Conservation (phyloP, 345 rosid genomes). For the Salix exigua region DNA sequence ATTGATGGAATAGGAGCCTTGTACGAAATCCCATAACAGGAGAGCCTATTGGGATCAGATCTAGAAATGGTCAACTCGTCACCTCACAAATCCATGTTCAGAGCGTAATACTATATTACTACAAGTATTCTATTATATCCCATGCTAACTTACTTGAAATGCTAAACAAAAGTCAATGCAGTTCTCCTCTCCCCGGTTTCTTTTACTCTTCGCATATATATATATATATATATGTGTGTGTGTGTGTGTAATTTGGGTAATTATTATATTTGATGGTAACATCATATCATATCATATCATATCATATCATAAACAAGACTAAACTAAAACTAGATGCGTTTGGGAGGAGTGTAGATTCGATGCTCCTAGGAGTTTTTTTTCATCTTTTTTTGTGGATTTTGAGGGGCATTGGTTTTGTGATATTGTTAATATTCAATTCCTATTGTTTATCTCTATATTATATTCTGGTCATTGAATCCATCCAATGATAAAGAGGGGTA, state of each 20-base stretch:
- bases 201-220: not conserved
- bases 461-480: too few species aligned
- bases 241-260: not conserved
- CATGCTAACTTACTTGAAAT: constrained; percentile 2
- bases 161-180: not conserved
- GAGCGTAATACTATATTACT: not conserved
- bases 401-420: too few species aligned
- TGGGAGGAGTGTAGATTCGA: not conserved
- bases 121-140: not conserved
- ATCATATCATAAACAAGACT: too few species aligned
- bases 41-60: constrained; percentile 27
- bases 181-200: not conserved
- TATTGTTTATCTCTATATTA: too few species aligned
- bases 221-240: too few species aligned
- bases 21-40: constrained; percentile 24
- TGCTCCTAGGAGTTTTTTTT: not conserved
- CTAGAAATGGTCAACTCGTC: constrained; percentile 33
- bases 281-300: too few species aligned
- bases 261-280: not conserved
- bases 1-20: constrained; percentile 20
- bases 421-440: too few species aligned
- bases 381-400: too few species aligned
- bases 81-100: constrained; percentile 10
- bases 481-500: too few species aligned
- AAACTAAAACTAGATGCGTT: not conserved